Conservation (phyloP, 1,139 yeast species). For the Hanseniaspora uvarum region DNA sequence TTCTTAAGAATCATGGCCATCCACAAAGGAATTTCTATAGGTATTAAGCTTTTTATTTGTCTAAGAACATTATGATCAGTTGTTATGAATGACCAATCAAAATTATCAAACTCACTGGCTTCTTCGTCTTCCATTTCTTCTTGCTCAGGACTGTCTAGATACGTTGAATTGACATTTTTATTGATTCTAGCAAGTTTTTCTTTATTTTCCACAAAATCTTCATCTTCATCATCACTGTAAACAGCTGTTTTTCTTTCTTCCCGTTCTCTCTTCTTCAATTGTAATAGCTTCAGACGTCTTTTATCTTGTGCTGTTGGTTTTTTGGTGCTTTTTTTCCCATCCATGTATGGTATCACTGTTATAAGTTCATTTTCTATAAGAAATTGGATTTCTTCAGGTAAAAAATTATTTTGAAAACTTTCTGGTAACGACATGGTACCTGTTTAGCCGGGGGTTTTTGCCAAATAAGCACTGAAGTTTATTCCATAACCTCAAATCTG, state of each 20-base stretch:
- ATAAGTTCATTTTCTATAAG: slow-evolving; percentile 72
- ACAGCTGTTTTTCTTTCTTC: slow-evolving; percentile 10
- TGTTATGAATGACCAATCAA: slow-evolving; percentile 25
- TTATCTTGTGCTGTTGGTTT: not conserved
- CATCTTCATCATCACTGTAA: slow-evolving; percentile 16
- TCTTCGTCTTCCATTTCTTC: not conserved
- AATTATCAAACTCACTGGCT: slow-evolving; percentile 1
- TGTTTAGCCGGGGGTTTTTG: no score
- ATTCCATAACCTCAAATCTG: no score
- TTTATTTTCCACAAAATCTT: not conserved
- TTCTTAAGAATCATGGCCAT: slow-evolving; percentile 70
- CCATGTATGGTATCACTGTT: slow-evolving; percentile 52
- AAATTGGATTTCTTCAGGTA: slow-evolving; percentile 72
- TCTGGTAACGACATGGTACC: slow-evolving; percentile 60
- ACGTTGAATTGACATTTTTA: not conserved
- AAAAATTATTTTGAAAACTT: slow-evolving; percentile 45
- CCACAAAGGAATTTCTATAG: slow-evolving; percentile 76
- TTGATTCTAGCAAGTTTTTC: not conserved
- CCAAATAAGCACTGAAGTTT: no score
- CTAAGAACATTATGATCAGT: slow-evolving; percentile 40
- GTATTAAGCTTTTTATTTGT: slow-evolving; percentile 50
- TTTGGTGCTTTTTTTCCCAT: slow-evolving; percentile 24
- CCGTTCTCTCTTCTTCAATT: not conserved
- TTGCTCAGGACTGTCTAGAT: not conserved
- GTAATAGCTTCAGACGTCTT: slow-evolving; percentile 9